A percentile compares a stretch with the other conserved stretches of the same genome.
These are phyloP conservation scores for Cyberlindnera petersonii DNA, from an alignment of 805 yeast genomes.

Conservation along the genomic window DNA sequence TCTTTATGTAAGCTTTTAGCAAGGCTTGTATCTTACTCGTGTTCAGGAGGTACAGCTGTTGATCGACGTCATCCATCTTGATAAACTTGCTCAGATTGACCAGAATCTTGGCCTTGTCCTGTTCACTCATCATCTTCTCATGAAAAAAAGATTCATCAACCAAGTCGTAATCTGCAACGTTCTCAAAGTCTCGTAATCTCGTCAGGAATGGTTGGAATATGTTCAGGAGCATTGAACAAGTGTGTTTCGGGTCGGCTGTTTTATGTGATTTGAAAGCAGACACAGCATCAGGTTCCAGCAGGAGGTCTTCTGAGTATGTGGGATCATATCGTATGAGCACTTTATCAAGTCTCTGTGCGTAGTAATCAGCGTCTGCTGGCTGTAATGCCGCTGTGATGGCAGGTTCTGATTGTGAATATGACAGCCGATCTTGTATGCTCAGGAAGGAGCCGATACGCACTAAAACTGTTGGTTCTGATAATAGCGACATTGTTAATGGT, in stretches of 20 bases:
- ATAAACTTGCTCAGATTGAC: conserved; percentile 18
- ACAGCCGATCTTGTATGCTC: conserved; percentile 21
- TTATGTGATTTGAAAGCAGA: conserved; percentile 15
- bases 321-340: conserved; percentile 19
- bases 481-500: not conserved
- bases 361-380: conserved; percentile 13
- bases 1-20: conserved; percentile 15
- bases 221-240: conserved; percentile 10
- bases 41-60: conserved; percentile 5
- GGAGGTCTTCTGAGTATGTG: conserved; percentile 11
- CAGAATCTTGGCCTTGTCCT: conserved; percentile 24
- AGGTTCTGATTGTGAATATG: conserved; percentile 10
- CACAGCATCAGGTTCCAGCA: conserved; percentile 17
- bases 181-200: conserved; percentile 8
- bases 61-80: conserved; percentile 23
- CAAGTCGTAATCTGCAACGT: conserved; percentile 8
- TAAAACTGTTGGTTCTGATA: conserved; percentile 8
- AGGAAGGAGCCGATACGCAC: conserved; percentile 14
- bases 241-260: conserved; percentile 22
- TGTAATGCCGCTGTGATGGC: conserved; percentile 8
- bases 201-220: conserved; percentile 13
- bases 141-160: conserved; percentile 19
- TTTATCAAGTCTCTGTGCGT: conserved; percentile 10
- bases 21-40: conserved; percentile 13
- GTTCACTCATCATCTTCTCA: conserved; percentile 17